These are phyloP conservation scores for Cladosporium halotolerans DNA, from an alignment of 2,329 filamentous ascomycete species.

Conservation along the genomic window DNA sequence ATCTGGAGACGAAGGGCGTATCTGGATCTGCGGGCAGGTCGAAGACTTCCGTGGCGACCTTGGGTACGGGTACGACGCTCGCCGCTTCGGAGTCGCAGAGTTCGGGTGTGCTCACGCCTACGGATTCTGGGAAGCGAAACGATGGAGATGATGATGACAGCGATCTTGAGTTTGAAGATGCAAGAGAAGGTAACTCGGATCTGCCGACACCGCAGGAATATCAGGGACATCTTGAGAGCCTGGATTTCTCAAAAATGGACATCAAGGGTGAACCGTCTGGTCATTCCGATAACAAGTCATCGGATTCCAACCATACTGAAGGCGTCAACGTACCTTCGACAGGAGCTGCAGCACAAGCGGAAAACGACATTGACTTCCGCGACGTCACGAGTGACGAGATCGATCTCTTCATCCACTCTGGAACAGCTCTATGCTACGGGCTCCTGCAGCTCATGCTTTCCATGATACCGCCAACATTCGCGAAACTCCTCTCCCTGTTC, in stretches of 20 bases:
- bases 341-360: constrained; percentile 17
- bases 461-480: constrained; percentile 85
- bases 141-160: constrained; percentile 31
- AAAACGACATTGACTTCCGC: constrained; percentile 52
- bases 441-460: constrained; percentile 81
- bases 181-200: constrained; percentile 44
- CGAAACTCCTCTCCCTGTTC: constrained; percentile 76
- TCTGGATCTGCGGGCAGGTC: not conserved
- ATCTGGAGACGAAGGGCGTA: constrained; percentile 29
- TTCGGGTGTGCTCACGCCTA: constrained; percentile 16
- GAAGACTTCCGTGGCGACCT: constrained; percentile 9
- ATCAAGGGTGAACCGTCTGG: constrained; percentile 7
- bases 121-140: not conserved
- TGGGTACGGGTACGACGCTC: constrained; percentile 4
- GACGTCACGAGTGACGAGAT: constrained; percentile 64
- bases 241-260: constrained; percentile 21
- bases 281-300: not conserved
- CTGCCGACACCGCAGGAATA: constrained; percentile 43
- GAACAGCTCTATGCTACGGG: constrained; percentile 83
- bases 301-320: constrained; percentile 1
- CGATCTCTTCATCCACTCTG: constrained; percentile 84
- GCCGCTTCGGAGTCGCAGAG: constrained; percentile 10
- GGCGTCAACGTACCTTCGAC: constrained; percentile 10
- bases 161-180: constrained; percentile 52
- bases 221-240: constrained; percentile 39